These are phyloP conservation scores for Ceraceosorus guamensis DNA, from an alignment of 1,284 basidiomycete species.

Conservation along the genomic window DNA sequence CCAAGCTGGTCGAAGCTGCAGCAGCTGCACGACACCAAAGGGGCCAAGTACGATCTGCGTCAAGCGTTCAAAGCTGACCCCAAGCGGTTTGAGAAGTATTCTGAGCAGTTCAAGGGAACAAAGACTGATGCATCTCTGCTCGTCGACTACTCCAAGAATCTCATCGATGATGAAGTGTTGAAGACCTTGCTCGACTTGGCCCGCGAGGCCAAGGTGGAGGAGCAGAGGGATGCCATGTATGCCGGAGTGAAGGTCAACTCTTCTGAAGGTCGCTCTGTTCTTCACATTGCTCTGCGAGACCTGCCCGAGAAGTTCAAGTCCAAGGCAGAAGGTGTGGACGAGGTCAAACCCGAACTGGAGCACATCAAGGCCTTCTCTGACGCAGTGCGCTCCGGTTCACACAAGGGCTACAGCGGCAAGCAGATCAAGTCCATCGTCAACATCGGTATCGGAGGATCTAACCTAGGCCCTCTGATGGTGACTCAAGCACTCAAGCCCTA, in stretches of 20 bases:
- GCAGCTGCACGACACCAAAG: slow-evolving; percentile 69
- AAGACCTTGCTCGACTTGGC: slow-evolving; percentile 67
- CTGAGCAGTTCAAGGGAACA: slow-evolving; percentile 61
- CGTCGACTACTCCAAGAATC: slow-evolving; percentile 93
- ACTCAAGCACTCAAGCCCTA: slow-evolving; percentile 93
- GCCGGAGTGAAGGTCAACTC: slow-evolving; percentile 95
- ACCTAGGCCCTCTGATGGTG: slow-evolving; percentile 97
- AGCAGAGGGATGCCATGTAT: slow-evolving; percentile 86
- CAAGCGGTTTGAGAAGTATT: slow-evolving; percentile 76
- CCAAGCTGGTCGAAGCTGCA: slow-evolving; percentile 85
- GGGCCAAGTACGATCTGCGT: slow-evolving; percentile 70
- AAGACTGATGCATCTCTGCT: slow-evolving; percentile 71
- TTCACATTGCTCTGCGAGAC: slow-evolving; percentile 90
- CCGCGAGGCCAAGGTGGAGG: slow-evolving; percentile 77
- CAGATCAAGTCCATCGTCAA: slow-evolving; percentile 89
- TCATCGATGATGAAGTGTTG: slow-evolving; percentile 76
- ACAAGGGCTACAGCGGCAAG: slow-evolving; percentile 98
- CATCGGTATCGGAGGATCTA: slow-evolving; percentile 97
- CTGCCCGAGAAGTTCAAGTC: slow-evolving; percentile 61
- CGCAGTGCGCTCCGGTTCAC: slow-evolving; percentile 71
- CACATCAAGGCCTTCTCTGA: slow-evolving; percentile 90
- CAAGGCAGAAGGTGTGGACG: slow-evolving; percentile 62
- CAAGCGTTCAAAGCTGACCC: slow-evolving; percentile 86
- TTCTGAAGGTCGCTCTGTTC: slow-evolving; percentile 89
- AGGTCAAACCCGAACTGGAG: slow-evolving; percentile 73